Percentiles rank a stretch among this genome's conserved stretches.
Conservation (phyloP, 208 protist species). For the Polymyxa betae region DNA sequence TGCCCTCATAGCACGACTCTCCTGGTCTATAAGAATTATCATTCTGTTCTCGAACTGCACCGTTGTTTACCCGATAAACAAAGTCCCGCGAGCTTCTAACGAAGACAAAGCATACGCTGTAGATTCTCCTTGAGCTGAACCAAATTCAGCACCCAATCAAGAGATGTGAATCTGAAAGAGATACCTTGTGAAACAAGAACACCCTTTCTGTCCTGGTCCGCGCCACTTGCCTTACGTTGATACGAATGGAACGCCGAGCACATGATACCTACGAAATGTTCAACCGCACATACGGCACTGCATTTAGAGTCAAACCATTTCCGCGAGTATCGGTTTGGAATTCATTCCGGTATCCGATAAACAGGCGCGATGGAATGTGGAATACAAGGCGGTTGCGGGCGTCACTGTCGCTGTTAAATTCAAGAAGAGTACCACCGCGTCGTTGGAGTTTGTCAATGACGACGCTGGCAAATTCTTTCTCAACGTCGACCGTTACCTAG, state of each 20-base stretch:
- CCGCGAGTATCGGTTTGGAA: conserved; percentile 26
- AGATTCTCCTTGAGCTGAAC: conserved; percentile 7
- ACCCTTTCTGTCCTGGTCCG: not conserved
- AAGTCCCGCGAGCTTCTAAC: not conserved
- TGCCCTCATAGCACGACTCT: conserved; percentile 49
- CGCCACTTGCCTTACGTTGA: not conserved
- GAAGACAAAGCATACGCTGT: not conserved
- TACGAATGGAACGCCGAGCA: conserved; percentile 43
- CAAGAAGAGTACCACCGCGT: not conserved
- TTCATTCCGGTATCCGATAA: conserved; percentile 19
- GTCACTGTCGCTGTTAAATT: not conserved
- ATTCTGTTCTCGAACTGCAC: not conserved
- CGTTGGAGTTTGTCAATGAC: conserved; percentile 36
- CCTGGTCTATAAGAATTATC: not conserved
- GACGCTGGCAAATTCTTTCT: not conserved
- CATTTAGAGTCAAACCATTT: conserved; percentile 4
- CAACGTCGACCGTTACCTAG: conserved; percentile 35
- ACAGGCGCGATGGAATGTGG: conserved; percentile 48
- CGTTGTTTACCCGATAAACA: conserved; percentile 5
- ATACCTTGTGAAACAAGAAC: conserved; percentile 15
- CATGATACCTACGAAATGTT: not conserved
- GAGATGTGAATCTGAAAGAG: no score
- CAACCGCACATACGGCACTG: not conserved
- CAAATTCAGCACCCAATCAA: no score
- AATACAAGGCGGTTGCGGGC: not conserved